Conservation (phyloP, 805 yeast genomes). For the Metschnikowia henanensis region DNA sequence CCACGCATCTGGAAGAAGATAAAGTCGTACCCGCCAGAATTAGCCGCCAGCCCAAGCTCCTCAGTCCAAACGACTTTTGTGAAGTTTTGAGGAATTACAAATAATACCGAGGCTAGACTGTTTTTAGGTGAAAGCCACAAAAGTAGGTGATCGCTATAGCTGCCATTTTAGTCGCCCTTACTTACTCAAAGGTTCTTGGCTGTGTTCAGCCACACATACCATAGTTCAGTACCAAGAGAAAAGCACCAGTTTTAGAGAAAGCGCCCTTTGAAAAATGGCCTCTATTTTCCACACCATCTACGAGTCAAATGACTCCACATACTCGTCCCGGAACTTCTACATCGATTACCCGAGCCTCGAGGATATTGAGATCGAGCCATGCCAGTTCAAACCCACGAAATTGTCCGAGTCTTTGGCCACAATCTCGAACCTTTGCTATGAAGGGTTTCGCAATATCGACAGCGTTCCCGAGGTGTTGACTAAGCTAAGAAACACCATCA, state of each 20-base stretch:
- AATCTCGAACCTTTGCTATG: constrained; percentile 13
- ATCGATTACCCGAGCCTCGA: constrained; percentile 13
- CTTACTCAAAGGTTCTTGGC: too few species aligned
- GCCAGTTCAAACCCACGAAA: constrained; percentile 6
- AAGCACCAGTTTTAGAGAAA: background rate
- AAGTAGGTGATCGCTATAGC: too few species aligned
- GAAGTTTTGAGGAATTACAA: too few species aligned
- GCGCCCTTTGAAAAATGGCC: too few species aligned
- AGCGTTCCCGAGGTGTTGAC: constrained; percentile 11
- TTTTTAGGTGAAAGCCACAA: too few species aligned
- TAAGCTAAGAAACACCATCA: constrained; percentile 11
- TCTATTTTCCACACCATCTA: constrained; percentile 7
- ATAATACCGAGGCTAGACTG: too few species aligned
- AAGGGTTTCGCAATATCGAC: constrained; percentile 13
- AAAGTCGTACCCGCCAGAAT: too few species aligned
- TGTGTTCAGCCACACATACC: too few species aligned
- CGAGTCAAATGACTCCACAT: constrained; percentile 10
- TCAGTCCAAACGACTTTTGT: too few species aligned
- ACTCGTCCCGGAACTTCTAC: constrained; percentile 5
- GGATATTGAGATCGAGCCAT: constrained; percentile 11
- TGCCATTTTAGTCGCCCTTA: too few species aligned
- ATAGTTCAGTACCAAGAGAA: background rate
- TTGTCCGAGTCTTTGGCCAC: constrained; percentile 15
- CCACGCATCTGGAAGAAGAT: too few species aligned
- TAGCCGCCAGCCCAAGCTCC: too few species aligned